Base-by-base conservation (phyloP, 1,284 basidiomycete species). In the Ganoderma lingzhi region DNA sequence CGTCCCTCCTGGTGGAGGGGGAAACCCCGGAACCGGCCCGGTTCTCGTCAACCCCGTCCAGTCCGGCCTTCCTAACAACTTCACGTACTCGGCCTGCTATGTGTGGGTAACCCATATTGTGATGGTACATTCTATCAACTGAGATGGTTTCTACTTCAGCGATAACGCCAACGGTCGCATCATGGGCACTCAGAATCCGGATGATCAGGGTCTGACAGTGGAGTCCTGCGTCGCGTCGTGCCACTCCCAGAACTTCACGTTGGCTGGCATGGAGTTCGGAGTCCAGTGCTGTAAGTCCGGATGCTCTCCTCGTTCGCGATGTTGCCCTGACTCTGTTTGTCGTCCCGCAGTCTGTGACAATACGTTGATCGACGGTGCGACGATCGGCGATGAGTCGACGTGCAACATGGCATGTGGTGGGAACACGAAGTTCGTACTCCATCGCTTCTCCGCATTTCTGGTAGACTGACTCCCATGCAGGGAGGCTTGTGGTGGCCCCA, bases 361-460 rank as follows among this genome's bases (percentile, higher is more conserved):
- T 70, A 79, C 81, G 30, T 76, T 93, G 48, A 82, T 90, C 28
- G 84, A 87, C 60, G 92, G 90, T 19, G 90, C 88, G 19, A 84
- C 83, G 1, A 51, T 76, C n/a, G 85, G 84, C 0, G 71, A 79
- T 0, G 85, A 85, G 0, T 78, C 82, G 30, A 85, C 85, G 62
- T 94, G 93, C 74, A 86, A 86, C 76, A 91, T 90, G 88, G 85
- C 82, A 3, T 94, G 92, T 71, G 85, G 84, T 37, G 92, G 90
- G 15, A 88, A 87, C 71, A 53, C 87, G n/a, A 83, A 85, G 91
- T 92, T 72, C 75, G 87, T 80, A 14, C 67, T 12, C 15, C 44
- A 63, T 69, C 39, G 62, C 37, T 60, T 62, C 44, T 15, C 41
- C 37, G 14, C n/a, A 23, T 44, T 44, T 61, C 59, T 48, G 64